Evolutionary conservation across 495 filamentous ascomycete genomes (phyloP), one percentile per base, ranked within the genome.

Genomic region (Chaetomium tenue): DNA sequence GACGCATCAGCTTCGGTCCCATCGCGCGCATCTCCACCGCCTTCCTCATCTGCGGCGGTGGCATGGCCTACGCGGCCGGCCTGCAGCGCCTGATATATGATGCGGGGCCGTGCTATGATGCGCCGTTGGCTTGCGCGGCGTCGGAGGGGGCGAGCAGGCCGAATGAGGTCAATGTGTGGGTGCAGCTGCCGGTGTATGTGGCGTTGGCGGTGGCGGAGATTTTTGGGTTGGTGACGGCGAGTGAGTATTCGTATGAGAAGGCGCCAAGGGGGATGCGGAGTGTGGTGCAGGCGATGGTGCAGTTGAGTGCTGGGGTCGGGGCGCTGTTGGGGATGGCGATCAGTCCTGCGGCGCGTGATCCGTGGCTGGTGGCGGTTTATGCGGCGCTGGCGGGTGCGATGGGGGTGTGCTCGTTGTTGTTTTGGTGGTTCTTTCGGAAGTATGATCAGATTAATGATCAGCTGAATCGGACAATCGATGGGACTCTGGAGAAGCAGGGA

Each of bases 221-320:
- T n/a, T 75, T 81, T 13, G 75, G 73, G 20, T 66, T 75, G 23
- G 74, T 77, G 42, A 76, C 78, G 2, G 75, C 74, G 12, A 72
- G 71, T 47, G 82, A 85, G 68, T 90, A 89, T 53, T 86, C 78
- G 1, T 81, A 81, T 54, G 75, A 75, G 63, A 72, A 81, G 58
- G 75, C 79, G 0, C 77, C 79, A 2, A 67, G 67, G 16, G 67
- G 66, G 7, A 66, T 70, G 62, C 61, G 59, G 18, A 79, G 76
- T 66, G 66, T 68, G 4, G 66, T 68, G 0, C 78, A 82, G 63
- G 74, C 75, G 0, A 64, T 81, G 20, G 74, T 80, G 16, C 78
- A 77, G 64, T 66, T 80, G 8, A 77, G 74, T 42, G 75, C 76
- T 4, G 77, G 77, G 0, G 69, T 81, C 26, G 79, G 76, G 12